Base-by-base conservation (phyloP, 1,284 basidiomycete genomes). In the Ustilago trichophora region DNA sequence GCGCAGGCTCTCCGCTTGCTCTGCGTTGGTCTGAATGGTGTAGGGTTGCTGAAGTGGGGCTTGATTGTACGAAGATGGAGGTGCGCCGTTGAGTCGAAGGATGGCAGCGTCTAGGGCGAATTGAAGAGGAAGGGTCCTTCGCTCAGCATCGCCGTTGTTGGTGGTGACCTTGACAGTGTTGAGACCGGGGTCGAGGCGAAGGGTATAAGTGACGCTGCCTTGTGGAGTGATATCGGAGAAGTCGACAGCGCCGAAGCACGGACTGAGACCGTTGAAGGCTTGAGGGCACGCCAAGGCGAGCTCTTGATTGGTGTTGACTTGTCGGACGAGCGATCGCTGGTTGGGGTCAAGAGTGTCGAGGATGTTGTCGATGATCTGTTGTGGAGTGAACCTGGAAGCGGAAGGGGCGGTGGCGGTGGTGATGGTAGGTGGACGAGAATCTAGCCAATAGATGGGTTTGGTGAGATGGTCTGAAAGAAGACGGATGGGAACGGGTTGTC, bases 31-130 rank as follows among this genome's bases (percentile, higher is more conserved):
- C 66, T 87, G 84, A 60, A 86, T 85, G 0, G 88, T 87, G 77
- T 87, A 91, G 0, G 89, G 88, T 87, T 89, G 89, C 75, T 89
- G 87, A 27, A 86, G 76, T 0, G 62, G 55, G 24, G 48, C 24
- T 9, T 64, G 58, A 1, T 43, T 24, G 37, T 49, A 58, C 25
- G 43, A 37, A 0, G 49, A 64, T 85, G 85, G 82, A 59, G 88
- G 48, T 8, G 53, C 50, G 31, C 54, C 50, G 33, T 62, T 54
- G 44, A 62, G 85, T 26, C 91, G 88, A 63, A 90, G 86, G 35
- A 48, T 45, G 59, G 88, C 89, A 73, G 86, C 84, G 71, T 91
- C 90, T 26, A 92, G 83, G 5, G 90, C 89, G 85, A 89, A 89
- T 71, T 92, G 90, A 13, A 91, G 76, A 2, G 90, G 90, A 16